These are phyloP conservation scores for Ganoderma meredithae DNA, from an alignment of 1,284 basidiomycete genomes.

Conservation along the genomic window DNA sequence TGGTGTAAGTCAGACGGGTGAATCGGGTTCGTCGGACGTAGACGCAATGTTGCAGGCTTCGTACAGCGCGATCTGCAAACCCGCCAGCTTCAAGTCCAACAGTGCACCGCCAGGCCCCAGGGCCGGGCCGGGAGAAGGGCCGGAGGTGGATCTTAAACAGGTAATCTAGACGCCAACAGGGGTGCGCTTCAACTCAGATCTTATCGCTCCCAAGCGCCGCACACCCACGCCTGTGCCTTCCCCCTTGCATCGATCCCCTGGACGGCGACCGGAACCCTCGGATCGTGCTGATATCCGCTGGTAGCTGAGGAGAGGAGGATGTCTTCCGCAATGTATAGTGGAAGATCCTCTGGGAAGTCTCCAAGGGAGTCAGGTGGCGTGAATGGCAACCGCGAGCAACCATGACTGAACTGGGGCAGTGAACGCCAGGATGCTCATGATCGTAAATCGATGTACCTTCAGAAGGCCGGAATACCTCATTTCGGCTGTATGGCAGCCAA, in stretches of 20 bases:
- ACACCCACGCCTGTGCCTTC: not conserved
- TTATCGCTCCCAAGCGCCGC: not conserved
- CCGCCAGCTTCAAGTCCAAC: not conserved
- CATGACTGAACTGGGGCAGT: too few species aligned
- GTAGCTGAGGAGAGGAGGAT: not conserved
- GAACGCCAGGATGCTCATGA: too few species aligned
- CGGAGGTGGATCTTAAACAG: not conserved
- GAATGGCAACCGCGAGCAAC: too few species aligned
- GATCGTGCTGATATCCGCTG: not conserved
- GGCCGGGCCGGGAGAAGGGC: not conserved
- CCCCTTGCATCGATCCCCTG: not conserved
- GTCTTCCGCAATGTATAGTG: not conserved
- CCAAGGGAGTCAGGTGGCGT: too few species aligned
- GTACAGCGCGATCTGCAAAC: not conserved
- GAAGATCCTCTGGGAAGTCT: too few species aligned
- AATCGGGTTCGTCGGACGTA: not conserved
- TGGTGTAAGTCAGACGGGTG: not conserved
- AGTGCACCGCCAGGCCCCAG: not conserved
- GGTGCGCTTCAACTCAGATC: not conserved
- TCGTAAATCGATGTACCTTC: too few species aligned
- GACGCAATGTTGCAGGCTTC: not conserved
- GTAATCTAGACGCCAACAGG: not conserved
- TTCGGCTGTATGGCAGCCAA: too few species aligned
- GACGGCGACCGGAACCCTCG: not conserved
- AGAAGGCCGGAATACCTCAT: too few species aligned